These are phyloP conservation scores for Fraxinus excelsior DNA, from an alignment of 257 asterid genomes.

Conservation along the genomic window DNA sequence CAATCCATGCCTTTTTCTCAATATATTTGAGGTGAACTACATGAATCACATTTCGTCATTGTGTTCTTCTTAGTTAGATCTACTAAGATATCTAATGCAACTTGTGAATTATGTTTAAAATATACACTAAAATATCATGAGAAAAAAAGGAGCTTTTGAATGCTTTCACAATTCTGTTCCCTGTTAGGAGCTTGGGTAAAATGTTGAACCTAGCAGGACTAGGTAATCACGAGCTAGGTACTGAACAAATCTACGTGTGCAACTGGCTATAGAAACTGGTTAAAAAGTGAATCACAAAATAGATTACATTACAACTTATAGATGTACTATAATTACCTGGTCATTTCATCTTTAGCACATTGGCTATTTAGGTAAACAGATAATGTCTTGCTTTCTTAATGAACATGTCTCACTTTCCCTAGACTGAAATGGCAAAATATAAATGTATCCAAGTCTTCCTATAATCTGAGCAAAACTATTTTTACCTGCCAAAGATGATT, in stretches of 20 bases:
- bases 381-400: slow-evolving; percentile 27
- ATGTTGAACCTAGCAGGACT: neutral
- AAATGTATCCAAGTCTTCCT: slow-evolving; percentile 28
- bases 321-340: neutral
- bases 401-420: slow-evolving; percentile 14
- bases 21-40: neutral
- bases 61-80: neutral
- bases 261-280: neutral
- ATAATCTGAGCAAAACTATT: slow-evolving; percentile 31
- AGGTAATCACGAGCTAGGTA: neutral
- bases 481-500: slow-evolving; percentile 45
- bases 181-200: neutral
- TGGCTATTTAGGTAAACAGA: slow-evolving; percentile 15
- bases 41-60: neutral
- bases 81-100: neutral
- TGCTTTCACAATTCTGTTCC: neutral
- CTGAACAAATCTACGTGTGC: neutral
- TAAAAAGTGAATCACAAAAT: neutral
- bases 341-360: neutral
- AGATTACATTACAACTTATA: neutral
- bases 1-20: neutral
- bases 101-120: neutral
- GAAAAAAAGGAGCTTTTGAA: neutral
- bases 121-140: neutral
- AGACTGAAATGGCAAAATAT: slow-evolving; percentile 22